Evolutionary conservation across 2,329 filamentous ascomycete genomes (phyloP).

Genomic region (Hansfordia pulvinata): DNA sequence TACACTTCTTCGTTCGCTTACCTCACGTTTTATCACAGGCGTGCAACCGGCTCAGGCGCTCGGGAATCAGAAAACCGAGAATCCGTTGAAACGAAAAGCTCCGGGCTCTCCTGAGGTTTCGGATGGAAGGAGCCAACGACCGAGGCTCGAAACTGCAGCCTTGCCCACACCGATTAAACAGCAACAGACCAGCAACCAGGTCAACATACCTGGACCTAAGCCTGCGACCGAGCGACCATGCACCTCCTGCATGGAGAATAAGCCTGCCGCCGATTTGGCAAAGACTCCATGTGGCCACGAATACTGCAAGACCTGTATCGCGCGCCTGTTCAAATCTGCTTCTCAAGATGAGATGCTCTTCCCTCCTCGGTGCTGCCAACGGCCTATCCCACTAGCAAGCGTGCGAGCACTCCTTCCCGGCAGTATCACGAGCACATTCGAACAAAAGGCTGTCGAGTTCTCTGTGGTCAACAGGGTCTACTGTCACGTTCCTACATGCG

Average conservation of each 20-base stretch:
- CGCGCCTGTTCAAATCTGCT: slow-evolving; percentile 25
- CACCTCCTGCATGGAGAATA: slow-evolving; percentile 6
- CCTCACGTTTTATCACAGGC: slow-evolving; percentile 1
- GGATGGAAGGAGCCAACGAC: slow-evolving; percentile 2
- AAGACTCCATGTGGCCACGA: slow-evolving; percentile 21
- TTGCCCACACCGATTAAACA: slow-evolving; percentile 2
- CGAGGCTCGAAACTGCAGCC: slow-evolving; percentile 10
- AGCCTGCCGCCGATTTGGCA: slow-evolving; percentile 4
- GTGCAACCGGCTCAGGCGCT: not conserved
- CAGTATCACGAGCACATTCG: slow-evolving; percentile 20
- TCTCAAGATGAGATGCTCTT: slow-evolving; percentile 36
- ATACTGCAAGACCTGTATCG: slow-evolving; percentile 37
- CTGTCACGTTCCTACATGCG: slow-evolving; percentile 30
- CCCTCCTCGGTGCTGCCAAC: slow-evolving; percentile 37
- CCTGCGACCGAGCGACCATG: slow-evolving; percentile 2
- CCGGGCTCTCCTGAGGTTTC: not conserved
- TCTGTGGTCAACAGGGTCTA: slow-evolving; percentile 33
- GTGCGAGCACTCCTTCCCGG: slow-evolving; percentile 21
- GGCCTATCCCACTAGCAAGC: slow-evolving; percentile 22
- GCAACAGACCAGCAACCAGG: slow-evolving; percentile 3
- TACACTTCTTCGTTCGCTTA: slow-evolving; percentile 6
- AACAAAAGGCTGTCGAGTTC: slow-evolving; percentile 32
- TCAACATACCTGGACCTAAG: not conserved
- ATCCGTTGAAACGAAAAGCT: not conserved
- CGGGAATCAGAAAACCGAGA: slow-evolving; percentile 1